Evolutionary conservation across 169 alveolate genomes (phyloP).

Genomic region (Plasmodium gonderi): DNA sequence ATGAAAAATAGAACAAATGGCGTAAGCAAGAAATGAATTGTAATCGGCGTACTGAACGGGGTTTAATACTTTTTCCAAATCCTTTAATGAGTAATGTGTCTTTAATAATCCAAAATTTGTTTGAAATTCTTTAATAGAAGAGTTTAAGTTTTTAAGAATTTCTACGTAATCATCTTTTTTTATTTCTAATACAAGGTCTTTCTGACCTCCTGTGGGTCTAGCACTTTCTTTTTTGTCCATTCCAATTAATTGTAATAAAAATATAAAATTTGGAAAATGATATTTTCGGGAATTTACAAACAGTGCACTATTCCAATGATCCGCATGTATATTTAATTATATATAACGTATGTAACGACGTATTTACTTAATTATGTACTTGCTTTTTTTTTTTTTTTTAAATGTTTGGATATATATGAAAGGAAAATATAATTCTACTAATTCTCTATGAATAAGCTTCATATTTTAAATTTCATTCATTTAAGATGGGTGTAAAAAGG

Average conservation of each 20-base stretch:
- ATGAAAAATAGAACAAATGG: slow-evolving; percentile 73
- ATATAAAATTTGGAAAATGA: not conserved
- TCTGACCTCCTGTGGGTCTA: not conserved
- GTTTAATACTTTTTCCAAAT: slow-evolving; percentile 52
- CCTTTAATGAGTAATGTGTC: slow-evolving; percentile 31
- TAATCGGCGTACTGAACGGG: slow-evolving; percentile 68
- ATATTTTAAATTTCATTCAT: not conserved
- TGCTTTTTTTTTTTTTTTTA: not conserved
- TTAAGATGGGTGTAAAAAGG: not conserved
- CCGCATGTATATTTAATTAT: not conserved
- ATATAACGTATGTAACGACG: not conserved
- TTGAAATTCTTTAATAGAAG: slow-evolving; percentile 61
- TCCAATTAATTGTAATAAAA: not conserved
- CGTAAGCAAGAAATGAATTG: slow-evolving; percentile 72
- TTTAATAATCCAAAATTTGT: slow-evolving; percentile 39
- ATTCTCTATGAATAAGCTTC: not conserved
- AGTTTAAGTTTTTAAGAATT: slow-evolving; percentile 23
- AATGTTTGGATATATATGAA: not conserved
- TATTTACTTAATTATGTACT: not conserved
- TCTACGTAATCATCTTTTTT: slow-evolving; percentile 27
- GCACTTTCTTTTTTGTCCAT: slow-evolving; percentile 34
- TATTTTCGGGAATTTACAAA: not conserved
- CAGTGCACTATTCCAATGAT: not conserved
- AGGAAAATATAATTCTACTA: not conserved
- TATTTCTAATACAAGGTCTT: not conserved